phyloP scores from a whole-genome alignment of 1,139 yeast genomes.

The Hemisphaericaspora lyxosophila region DNA sequence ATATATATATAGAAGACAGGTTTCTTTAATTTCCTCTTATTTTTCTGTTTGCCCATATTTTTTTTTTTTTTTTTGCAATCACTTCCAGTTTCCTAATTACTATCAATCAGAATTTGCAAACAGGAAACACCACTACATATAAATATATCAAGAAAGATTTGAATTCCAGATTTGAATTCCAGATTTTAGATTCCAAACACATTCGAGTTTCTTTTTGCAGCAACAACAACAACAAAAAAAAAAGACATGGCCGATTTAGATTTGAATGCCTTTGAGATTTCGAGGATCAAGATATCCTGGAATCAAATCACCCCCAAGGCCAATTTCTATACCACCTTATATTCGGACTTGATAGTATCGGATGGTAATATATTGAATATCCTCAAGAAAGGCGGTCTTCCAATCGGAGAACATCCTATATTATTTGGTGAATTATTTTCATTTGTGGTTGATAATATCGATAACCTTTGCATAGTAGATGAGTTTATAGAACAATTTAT shows the following conservation, averaged over 20 bases:
- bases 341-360: constrained; percentile 34
- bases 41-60: neutral
- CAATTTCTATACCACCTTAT: constrained; percentile 33
- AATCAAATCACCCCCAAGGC: constrained; percentile 27
- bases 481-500: constrained; percentile 38
- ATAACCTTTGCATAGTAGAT: constrained; percentile 28
- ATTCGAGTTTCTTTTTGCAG: neutral
- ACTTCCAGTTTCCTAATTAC: neutral
- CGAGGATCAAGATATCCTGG: constrained; percentile 33
- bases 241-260: constrained; percentile 13
- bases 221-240: too few species aligned
- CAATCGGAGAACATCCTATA: constrained; percentile 30
- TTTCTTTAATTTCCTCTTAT: neutral
- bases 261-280: constrained; percentile 12
- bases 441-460: constrained; percentile 33
- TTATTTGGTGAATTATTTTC: constrained; percentile 40
- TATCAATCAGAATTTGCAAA: neutral
- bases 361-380: constrained; percentile 27
- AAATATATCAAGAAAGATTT: neutral
- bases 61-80: too few species aligned
- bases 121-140: neutral
- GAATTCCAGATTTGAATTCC: neutral
- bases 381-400: constrained; percentile 23
- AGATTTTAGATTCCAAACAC: neutral
- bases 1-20: neutral